phyloP scores from a whole-genome alignment of 495 filamentous ascomycete species.

The Penicillium salamii region DNA sequence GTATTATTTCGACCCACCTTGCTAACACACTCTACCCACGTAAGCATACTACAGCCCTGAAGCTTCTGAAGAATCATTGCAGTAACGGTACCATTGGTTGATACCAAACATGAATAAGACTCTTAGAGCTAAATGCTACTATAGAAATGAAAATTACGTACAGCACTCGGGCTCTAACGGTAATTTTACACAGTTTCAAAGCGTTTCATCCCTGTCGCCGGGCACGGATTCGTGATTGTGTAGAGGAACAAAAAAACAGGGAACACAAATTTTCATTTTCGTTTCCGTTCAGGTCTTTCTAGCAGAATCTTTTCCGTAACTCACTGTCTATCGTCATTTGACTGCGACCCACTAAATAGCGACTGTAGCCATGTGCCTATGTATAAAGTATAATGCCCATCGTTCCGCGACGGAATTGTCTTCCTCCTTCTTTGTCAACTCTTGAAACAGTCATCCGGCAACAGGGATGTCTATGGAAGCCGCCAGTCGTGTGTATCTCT shows the following conservation, averaged over 20 bases:
- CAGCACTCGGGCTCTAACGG: conserved; percentile 1
- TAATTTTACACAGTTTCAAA: not conserved
- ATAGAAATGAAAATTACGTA: not conserved
- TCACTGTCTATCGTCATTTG: conserved; percentile 4
- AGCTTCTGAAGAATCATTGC: not conserved
- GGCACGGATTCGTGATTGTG: not conserved
- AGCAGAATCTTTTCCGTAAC: conserved; percentile 5
- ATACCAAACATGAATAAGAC: not conserved
- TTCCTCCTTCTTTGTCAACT: conserved; percentile 13
- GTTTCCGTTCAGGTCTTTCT: not conserved
- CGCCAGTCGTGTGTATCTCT: conserved; percentile 47
- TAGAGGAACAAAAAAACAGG: conserved; percentile 6
- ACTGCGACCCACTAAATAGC: conserved; percentile 5
- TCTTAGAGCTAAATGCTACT: conserved; percentile 9
- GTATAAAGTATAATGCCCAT: conserved; percentile 25
- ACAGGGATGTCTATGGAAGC: conserved; percentile 30
- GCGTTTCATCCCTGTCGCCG: not conserved
- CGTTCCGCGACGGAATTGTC: not conserved
- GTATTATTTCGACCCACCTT: not conserved
- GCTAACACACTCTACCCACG: not conserved
- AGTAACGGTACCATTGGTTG: conserved; percentile 27
- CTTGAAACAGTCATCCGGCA: conserved; percentile 10
- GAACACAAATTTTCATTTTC: not conserved
- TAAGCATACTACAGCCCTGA: not conserved
- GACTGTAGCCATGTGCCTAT: not conserved